A percentile compares a stretch with the other conserved stretches of the same genome.
Evolutionary conservation across 2,329 filamentous ascomycete genomes (phyloP).

Genomic region (Ophiostoma montium): DNA sequence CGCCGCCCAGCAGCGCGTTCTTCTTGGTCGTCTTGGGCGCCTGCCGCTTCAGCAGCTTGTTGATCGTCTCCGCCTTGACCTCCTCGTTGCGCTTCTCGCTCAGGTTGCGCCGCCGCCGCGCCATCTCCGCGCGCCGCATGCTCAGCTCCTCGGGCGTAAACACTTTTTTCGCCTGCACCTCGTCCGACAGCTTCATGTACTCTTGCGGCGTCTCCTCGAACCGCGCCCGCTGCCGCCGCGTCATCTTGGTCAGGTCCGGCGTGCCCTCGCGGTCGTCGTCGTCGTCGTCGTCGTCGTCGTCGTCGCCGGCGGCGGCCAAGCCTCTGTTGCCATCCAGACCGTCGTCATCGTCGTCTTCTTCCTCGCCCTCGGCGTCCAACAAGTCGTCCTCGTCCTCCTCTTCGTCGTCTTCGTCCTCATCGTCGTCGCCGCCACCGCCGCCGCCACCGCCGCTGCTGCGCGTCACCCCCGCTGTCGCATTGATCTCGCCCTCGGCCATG

Average conservation of each 20-base stretch:
- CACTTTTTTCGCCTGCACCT: constrained; percentile 49
- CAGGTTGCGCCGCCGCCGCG: constrained; percentile 44
- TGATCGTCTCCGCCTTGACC: constrained; percentile 78
- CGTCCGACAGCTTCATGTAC: constrained; percentile 47
- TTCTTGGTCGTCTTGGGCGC: constrained; percentile 54
- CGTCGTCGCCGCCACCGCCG: constrained; percentile 34
- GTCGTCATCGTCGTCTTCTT: constrained; percentile 28
- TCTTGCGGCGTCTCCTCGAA: constrained; percentile 39
- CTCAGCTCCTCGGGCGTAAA: constrained; percentile 49
- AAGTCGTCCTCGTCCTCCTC: constrained; percentile 24
- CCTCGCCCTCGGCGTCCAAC: constrained; percentile 34
- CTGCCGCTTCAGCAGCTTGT: constrained; percentile 77
- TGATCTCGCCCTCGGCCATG: constrained; percentile 26
- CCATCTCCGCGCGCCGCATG: constrained; percentile 49
- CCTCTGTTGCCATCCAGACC: constrained; percentile 27
- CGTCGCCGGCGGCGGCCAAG: constrained; percentile 26
- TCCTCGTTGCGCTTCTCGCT: constrained; percentile 51
- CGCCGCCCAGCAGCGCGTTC: constrained; percentile 34
- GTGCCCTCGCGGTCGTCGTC: constrained; percentile 34
- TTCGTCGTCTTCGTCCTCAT: constrained; percentile 3
- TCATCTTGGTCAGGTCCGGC: constrained; percentile 45
- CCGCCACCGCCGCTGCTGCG: too few species aligned
- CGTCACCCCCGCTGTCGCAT: constrained; percentile 29
- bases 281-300: constrained; percentile 23
- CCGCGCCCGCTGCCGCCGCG: constrained; percentile 43